phyloP scores from a whole-genome alignment of 805 yeast genomes.

The Metschnikowia chrysomelidarum region DNA sequence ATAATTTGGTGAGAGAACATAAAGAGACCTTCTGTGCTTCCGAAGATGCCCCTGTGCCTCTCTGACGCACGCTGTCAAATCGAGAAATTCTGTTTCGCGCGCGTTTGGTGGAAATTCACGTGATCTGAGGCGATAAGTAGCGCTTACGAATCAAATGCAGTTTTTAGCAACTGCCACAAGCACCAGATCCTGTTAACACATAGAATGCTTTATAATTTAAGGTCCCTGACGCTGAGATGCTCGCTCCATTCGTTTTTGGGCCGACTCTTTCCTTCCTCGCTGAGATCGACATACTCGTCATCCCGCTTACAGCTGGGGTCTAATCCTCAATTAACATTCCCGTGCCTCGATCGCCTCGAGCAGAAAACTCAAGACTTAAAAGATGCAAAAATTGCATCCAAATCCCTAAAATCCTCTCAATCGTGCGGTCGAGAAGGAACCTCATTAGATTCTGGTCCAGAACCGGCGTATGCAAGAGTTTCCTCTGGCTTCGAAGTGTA shows the following conservation, averaged over 20 bases:
- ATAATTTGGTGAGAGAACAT: too few relatives aligned
- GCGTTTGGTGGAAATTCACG: too few relatives aligned
- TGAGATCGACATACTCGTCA: constrained; percentile 2
- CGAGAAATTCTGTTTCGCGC: too few relatives aligned
- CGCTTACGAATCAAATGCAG: too few relatives aligned
- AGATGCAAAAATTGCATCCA: constrained; percentile 19
- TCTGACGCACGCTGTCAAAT: too few relatives aligned
- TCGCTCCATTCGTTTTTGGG: background rate
- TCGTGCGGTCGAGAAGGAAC: constrained; percentile 15
- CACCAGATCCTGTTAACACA: too few relatives aligned
- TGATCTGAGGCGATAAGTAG: too few relatives aligned
- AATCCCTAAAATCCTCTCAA: constrained; percentile 1
- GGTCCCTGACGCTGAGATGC: too few relatives aligned
- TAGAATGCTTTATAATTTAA: too few relatives aligned
- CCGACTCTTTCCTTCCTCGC: background rate
- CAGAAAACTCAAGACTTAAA: constrained; percentile 42
- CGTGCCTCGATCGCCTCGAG: constrained; percentile 80
- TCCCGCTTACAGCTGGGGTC: constrained; percentile 26
- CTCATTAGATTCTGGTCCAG: constrained; percentile 69
- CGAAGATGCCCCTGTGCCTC: too few relatives aligned
- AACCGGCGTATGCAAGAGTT: constrained; percentile 76
- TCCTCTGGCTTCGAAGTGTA: constrained; percentile 64
- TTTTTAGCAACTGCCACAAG: too few relatives aligned
- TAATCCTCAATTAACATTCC: constrained; percentile 72
- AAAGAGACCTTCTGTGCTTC: too few relatives aligned